Percentiles rank a stretch among this genome's conserved stretches.
Conservation (phyloP, 768 basidiomycete species). For the Kwoniella botswanensis region DNA sequence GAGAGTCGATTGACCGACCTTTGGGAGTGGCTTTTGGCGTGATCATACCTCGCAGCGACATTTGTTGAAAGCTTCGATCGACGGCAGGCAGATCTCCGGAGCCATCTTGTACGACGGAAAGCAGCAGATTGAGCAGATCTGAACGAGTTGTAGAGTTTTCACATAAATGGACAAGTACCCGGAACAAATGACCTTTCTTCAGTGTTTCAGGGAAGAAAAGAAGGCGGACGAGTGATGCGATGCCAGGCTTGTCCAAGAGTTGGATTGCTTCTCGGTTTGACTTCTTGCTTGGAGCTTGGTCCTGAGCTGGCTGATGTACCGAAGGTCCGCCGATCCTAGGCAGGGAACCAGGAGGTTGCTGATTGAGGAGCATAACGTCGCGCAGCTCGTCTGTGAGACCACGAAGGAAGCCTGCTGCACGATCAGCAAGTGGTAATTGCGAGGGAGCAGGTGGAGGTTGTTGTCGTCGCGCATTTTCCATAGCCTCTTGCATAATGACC, state of each 20-base stretch:
- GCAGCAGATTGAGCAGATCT: slow-evolving; percentile 89
- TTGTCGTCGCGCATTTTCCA: slow-evolving; percentile 71
- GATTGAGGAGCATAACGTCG: slow-evolving; percentile 83
- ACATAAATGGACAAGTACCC: slow-evolving; percentile 90
- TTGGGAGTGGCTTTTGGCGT: slow-evolving; percentile 73
- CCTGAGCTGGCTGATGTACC: slow-evolving; percentile 62
- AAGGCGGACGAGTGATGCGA: slow-evolving; percentile 86
- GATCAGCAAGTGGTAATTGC: slow-evolving; percentile 55
- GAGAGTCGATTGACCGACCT: slow-evolving; percentile 55
- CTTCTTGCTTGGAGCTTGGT: slow-evolving; percentile 7
- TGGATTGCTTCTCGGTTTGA: slow-evolving; percentile 83
- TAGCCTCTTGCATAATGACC: slow-evolving; percentile 90
- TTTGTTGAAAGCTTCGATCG: slow-evolving; percentile 90
- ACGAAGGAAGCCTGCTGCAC: slow-evolving; percentile 78
- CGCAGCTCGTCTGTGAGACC: slow-evolving; percentile 87
- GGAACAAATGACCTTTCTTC: slow-evolving; percentile 78
- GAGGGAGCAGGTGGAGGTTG: slow-evolving; percentile 43
- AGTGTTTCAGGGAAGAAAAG: slow-evolving; percentile 95
- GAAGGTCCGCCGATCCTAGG: slow-evolving; percentile 7
- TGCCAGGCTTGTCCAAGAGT: slow-evolving; percentile 84
- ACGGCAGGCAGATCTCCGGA: slow-evolving; percentile 88
- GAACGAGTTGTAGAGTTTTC: slow-evolving; percentile 90
- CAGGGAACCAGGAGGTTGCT: slow-evolving; percentile 42
- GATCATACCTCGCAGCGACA: slow-evolving; percentile 71
- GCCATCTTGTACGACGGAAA: slow-evolving; percentile 94